Evolutionary conservation across 805 yeast genomes (phyloP).

Genomic region (Candida krabiensis): DNA sequence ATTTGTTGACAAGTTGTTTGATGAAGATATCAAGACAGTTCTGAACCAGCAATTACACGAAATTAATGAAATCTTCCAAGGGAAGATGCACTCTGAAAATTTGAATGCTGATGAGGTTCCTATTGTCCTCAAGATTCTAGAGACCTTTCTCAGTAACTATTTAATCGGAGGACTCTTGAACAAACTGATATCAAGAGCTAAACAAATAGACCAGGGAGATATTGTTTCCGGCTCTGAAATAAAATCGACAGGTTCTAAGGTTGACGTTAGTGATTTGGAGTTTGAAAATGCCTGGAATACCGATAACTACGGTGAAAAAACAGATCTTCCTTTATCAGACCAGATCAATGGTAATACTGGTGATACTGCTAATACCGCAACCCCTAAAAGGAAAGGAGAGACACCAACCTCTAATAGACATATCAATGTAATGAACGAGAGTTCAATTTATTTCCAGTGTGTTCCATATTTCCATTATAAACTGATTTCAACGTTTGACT

Average conservation of each 20-base stretch:
- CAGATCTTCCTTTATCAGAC: background rate
- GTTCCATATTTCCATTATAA: constrained; percentile 35
- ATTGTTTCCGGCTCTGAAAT: background rate
- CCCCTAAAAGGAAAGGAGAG: constrained; percentile 1
- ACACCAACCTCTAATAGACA: constrained; percentile 10
- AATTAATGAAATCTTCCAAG: constrained; percentile 26
- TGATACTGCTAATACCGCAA: background rate
- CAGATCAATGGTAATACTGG: background rate
- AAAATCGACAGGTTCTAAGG: background rate
- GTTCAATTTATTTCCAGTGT: constrained; percentile 35
- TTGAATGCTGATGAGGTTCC: constrained; percentile 33
- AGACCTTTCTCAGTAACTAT: constrained; percentile 35
- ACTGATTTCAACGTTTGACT: constrained; percentile 23
- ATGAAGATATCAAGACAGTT: constrained; percentile 10
- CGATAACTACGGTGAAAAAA: background rate
- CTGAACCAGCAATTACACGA: constrained; percentile 30
- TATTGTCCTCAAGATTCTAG: constrained; percentile 33
- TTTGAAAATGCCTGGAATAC: constrained; percentile 1
- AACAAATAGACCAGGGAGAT: constrained; percentile 35
- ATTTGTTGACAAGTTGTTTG: constrained; percentile 26
- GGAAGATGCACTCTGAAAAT: background rate
- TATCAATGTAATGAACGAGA: constrained; percentile 34
- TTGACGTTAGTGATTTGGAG: background rate
- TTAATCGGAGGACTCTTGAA: constrained; percentile 36
- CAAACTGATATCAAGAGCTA: constrained; percentile 30